Base-by-base conservation (phyloP, 495 filamentous ascomycete genomes). In the Aspergillus saccharolyticus region DNA sequence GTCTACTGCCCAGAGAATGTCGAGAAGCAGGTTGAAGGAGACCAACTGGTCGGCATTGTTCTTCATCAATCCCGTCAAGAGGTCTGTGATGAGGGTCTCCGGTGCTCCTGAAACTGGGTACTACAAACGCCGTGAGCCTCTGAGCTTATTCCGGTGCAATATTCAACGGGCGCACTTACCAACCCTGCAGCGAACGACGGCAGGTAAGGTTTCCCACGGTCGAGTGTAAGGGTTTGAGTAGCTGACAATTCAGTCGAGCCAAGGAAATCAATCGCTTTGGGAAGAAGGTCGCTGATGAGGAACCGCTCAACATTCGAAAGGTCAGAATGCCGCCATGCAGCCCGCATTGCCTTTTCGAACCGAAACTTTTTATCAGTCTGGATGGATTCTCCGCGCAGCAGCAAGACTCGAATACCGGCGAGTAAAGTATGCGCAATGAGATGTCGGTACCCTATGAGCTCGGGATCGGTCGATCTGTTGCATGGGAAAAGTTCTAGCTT, bases 241-340 rank as follows among this genome's bases (percentile, higher is more conserved):
- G 19, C 48, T 21, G 51, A 55, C 15, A 56, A n/a, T 21, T 62
- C 53, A 2, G 60, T 44, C n/a, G 57, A 62, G 4, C 60, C 63
- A 24, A 63, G 66, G 16, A 30, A 52, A 18, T 53, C 46, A 20
- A 66, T 64, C 16, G 63, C 61, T 33, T 55, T 52, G 10, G 61
- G 63, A 15, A 69, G 50, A 7, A 66, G 54, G 19, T 60, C 61
- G 14, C 43, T 63, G 33, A 69, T 47, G 43, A 69, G 25, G 48
- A 63, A 66, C 12, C 61, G 56, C 47, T 69, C 66, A 16, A 53
- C 55, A 14, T 46, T 56, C 7, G 63, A 63, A 18, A 69, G 53
- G 30, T 62, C 59, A 20, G 63, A 57, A 21, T 69, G 56, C 39
- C 62, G 58, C 66, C 66, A 69, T 25, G 61, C 66, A 16, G 61